Evolutionary conservation across 768 basidiomycete species (phyloP), one percentile per base, ranked within the genome.

Genomic region (Antrodiella citrinella): DNA sequence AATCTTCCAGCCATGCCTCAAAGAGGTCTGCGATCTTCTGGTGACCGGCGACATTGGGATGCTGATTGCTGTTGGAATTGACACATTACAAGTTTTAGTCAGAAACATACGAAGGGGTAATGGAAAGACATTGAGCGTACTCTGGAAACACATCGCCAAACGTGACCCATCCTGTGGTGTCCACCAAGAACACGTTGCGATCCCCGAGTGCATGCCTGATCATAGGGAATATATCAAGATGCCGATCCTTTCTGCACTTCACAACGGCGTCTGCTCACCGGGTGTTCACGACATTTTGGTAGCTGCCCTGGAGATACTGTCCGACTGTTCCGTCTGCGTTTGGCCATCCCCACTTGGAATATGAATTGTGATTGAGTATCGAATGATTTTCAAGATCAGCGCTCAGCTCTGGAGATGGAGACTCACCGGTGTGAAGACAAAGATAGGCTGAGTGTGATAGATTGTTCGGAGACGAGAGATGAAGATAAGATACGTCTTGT

Each of bases 261-360:
- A n/a, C 11, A 25, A 25, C 24, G 7, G 47, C 18, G 50, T 9
- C 13, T 7, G 52, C 57, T 7, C 53, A 72, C 75, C 69, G 59
- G 10, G 57, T 47, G n/a, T 69, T 54, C 7, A 78, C 74, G 43
- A 80, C 72, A 4, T 66, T 62, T 52, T 74, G 57, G 54, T 79
- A 78, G 38, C 65, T 62, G 1, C 76, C 76, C 22, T 64, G 60
- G 54, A 73, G 79, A 58, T 79, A 80, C 41, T 74, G 67, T 23
- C 60, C 58, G 41, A 72, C 59, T 3, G 62, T 64, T 3, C 75
- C 77, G 48, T 76, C 75, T 1, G 76, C 61, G 51, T 62, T 71
- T 1, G 78, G 77, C 78, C 78, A 80, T 12, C 77, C 77, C 77
- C 77, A 79, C 75, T 76, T 49, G 1, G n/a, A n/a, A n/a, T n/a